A percentile compares a stretch with the other conserved stretches of the same genome.
Evolutionary conservation across 495 filamentous ascomycete species (phyloP).

Genomic region (Neurospora tetraspora): DNA sequence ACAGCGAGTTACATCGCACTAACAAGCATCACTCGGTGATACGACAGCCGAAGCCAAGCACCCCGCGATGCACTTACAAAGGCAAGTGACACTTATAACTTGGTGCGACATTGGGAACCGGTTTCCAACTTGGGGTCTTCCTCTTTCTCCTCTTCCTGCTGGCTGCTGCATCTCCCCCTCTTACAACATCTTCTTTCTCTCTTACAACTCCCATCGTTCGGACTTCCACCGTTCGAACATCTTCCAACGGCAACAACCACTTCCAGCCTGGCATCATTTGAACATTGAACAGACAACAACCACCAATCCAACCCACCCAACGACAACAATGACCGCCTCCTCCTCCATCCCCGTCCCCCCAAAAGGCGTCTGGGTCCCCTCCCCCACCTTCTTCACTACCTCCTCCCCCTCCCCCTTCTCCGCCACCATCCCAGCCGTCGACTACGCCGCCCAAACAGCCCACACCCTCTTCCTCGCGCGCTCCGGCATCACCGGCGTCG

Average conservation of each 20-base stretch:
- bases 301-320: no score
- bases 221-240: not conserved
- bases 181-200: not conserved
- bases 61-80: not conserved
- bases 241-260: not conserved
- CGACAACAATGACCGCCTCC: not conserved
- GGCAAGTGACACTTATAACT: not conserved
- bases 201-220: not conserved
- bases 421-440: conserved; percentile 23
- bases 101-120: not conserved
- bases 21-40: not conserved
- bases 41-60: not conserved
- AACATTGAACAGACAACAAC: not conserved
- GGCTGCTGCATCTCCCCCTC: not conserved
- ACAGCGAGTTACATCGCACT: not conserved
- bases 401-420: not conserved
- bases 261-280: no score
- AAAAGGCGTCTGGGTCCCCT: conserved; percentile 34
- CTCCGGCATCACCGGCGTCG: conserved; percentile 52
- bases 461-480: conserved; percentile 56
- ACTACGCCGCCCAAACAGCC: conserved; percentile 44
- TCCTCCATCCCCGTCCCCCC: conserved; percentile 16
- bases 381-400: conserved; percentile 34
- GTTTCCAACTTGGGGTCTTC: not conserved
- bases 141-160: not conserved